Percentiles rank a stretch among this genome's conserved stretches.
phyloP scores from a whole-genome alignment of 352 stramenopile species.

The Pythium sukuiense region DNA sequence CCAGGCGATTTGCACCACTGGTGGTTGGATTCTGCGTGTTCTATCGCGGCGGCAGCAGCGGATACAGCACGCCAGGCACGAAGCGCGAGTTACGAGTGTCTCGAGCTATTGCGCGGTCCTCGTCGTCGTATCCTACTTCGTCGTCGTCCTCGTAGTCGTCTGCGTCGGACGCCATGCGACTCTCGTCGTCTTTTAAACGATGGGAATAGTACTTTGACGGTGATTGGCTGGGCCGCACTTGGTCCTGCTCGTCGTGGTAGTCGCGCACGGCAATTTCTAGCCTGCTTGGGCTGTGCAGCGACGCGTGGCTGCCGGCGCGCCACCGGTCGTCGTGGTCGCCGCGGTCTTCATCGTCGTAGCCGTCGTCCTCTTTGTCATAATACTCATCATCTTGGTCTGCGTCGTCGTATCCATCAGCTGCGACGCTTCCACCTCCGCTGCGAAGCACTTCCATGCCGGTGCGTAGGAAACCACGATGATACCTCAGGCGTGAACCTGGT shows the following conservation, averaged over 20 bases:
- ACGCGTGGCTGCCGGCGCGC: constrained; percentile 5
- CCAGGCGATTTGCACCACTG: too few relatives aligned
- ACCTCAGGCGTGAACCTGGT: constrained; percentile 23
- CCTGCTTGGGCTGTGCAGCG: constrained; percentile 32
- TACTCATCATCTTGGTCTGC: constrained; percentile 25
- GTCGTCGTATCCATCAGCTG: constrained; percentile 12
- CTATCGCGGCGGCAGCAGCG: constrained; percentile 44
- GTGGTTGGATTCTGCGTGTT: neutral
- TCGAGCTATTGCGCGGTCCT: constrained; percentile 18
- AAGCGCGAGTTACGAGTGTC: constrained; percentile 42
- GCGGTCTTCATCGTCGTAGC: neutral
- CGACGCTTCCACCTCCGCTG: constrained; percentile 10
- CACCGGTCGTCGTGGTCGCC: neutral
- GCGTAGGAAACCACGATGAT: constrained; percentile 56
- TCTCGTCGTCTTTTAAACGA: constrained; percentile 38
- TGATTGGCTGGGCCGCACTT: neutral
- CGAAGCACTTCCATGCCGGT: constrained; percentile 62
- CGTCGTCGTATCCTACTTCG: constrained; percentile 9
- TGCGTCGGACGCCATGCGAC: constrained; percentile 15
- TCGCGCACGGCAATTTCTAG: constrained; percentile 40
- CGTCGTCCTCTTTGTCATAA: constrained; percentile 5
- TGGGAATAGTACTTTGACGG: constrained; percentile 27
- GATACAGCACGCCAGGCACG: constrained; percentile 59
- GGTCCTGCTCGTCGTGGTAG: constrained; percentile 32
- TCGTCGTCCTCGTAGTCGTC: constrained; percentile 9